Base-by-base conservation (phyloP, 1,139 yeast genomes). In the Yamadazyma epiphylla region DNA sequence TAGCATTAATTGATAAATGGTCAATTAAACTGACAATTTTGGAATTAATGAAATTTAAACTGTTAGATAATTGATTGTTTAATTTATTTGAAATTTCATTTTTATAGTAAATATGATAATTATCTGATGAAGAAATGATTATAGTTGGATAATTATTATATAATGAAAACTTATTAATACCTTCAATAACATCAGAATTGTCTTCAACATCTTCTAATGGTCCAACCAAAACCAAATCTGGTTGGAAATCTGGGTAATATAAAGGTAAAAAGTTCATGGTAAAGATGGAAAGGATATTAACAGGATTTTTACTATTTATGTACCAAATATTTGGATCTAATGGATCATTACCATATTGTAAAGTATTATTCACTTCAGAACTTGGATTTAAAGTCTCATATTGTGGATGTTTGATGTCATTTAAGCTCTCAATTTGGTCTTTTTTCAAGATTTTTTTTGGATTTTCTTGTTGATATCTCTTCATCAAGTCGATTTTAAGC, bases 171-270 rank as follows among this genome's bases (percentile, higher is more conserved):
- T 48, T 49, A 7, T 41, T 36, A 47, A 50, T 43, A 20, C 41
- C 41, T 8, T 36, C 30, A 8, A 23, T 17, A 12, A 39, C 22
- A 26, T 45, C 30, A 5, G 31, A 26, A 6, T 30, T 39, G 31
- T 46, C 37, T 32, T 38, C 38, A 29, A 32, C 38, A 30, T 33
- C 6, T 37, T 58, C 65, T 32, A 58, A 54, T 3, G 74, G 72
- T 2, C 74, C 72, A 11, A 64, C 32, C 12, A 69, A 31, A 2
- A 68, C 56, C 43, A 68, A 48, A 39, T 69, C 74, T 1, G 66
- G 59, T 4, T 43, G 37, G 33, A 58, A 51, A 8, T 49, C 46
- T 1, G 60, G 52, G 34, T 59, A 55, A 35, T 42, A 48, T 3
- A 32, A 31, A 2, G 70, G 69, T 13, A 66, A 38, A 24, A 69